Evolutionary conservation across 345 rosid species (phyloP), one percentile per base, ranked within the genome.

Genomic region (Gossypium arboreum): DNA sequence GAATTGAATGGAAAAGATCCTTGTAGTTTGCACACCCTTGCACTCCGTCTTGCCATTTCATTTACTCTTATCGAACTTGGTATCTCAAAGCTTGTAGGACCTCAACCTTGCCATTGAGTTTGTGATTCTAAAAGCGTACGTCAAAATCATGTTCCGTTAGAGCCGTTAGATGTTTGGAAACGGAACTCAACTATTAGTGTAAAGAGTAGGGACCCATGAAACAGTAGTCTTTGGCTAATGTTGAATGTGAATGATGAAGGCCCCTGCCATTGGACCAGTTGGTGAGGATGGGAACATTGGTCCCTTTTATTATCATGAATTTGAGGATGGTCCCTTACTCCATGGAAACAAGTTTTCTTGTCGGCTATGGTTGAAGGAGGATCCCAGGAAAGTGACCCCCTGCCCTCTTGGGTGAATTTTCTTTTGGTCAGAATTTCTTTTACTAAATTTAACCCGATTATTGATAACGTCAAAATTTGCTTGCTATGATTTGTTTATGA

Each of bases 1-100:
- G 13, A 73, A 50, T 55, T 55, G 61, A 74, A 69, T 70, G 44
- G 50, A 59, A 71, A 57, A 12, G 18, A 12, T 59, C 22, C 15
- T 2, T 57, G 13, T 24, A 10, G 3, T 57, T 55, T 55, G 25
- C 39, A 50, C 57, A 48, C 0, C 15, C 22, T 68, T 22, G 72
- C 11, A 56, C 25, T 11, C 16, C 4, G 18, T 24, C 52, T 27
- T 34, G 41, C 41, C 41, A 34, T 34, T 34, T 34, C 41, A 34
- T 34, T 34, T 34, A 34, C 41, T 34, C 41, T 34, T 34, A 34
- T 5, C 7, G 41, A 34, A 29, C 39, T 29, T 34, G 7, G 41
- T 34, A 34, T 6, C 41, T 34, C 41, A 34, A 5, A 34, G 41
- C 41, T 34, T 34, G 41, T 34, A 34, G 41, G 41, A 34, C 41